phyloP scores from a whole-genome alignment of 1,284 basidiomycete species.

The Heterobasidion annosum region DNA sequence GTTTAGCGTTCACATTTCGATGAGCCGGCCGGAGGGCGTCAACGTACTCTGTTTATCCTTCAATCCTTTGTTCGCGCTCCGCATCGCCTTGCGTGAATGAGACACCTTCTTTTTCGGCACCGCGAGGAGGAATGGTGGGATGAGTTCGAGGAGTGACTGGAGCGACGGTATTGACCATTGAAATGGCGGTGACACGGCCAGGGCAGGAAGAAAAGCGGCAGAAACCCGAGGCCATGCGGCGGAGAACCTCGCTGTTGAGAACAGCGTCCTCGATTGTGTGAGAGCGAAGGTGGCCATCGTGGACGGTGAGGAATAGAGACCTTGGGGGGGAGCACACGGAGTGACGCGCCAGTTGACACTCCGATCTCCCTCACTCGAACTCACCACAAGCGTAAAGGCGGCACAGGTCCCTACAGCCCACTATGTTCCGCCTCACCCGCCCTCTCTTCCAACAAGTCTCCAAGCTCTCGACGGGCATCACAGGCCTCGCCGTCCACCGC shows the following conservation, averaged over 20 bases:
- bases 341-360: conserved; percentile 6
- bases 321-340: not conserved
- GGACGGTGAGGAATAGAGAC: not conserved
- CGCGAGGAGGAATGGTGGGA: conserved; percentile 84
- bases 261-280: conserved; percentile 22
- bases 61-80: conserved; percentile 88
- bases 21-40: conserved; percentile 8
- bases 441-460: conserved; percentile 56
- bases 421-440: conserved; percentile 75
- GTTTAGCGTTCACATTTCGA: not conserved
- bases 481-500: conserved; percentile 64
- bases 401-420: conserved; percentile 6
- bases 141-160: conserved; percentile 66
- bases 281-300: conserved; percentile 34
- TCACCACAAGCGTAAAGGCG: not conserved
- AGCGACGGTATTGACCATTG: conserved; percentile 42
- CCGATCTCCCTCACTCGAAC: conserved; percentile 5
- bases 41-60: conserved; percentile 87
- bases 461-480: conserved; percentile 77
- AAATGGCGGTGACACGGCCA: conserved; percentile 23
- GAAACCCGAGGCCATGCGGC: conserved; percentile 22
- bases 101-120: conserved; percentile 95
- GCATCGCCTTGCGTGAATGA: conserved; percentile 93
- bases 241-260: conserved; percentile 28
- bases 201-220: conserved; percentile 17